These are phyloP conservation scores for Kondoa subrosea DNA, from an alignment of 768 basidiomycete species.

Conservation along the genomic window DNA sequence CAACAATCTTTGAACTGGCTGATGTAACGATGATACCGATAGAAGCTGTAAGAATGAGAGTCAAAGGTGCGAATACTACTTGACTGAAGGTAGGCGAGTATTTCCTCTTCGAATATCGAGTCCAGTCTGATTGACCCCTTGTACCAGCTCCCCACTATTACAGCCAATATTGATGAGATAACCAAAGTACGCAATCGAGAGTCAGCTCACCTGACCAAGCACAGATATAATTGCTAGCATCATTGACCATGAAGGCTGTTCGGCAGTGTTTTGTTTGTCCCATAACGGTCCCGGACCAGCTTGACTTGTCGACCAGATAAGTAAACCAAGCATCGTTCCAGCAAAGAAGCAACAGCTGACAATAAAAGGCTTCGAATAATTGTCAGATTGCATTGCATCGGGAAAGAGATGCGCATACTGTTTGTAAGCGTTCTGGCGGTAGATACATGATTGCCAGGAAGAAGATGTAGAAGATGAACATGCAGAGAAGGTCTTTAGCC, in stretches of 20 bases:
- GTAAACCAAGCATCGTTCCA: not conserved
- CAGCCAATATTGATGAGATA: too few species aligned
- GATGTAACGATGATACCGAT: slow-evolving; percentile 9
- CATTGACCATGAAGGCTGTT: slow-evolving; percentile 15
- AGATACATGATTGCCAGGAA: not conserved
- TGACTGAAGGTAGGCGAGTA: slow-evolving; percentile 14
- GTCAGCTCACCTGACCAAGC: too few species aligned
- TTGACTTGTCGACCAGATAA: slow-evolving; percentile 21
- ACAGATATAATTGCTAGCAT: slow-evolving; percentile 23
- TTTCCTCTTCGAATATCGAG: slow-evolving; percentile 19
- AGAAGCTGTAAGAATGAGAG: slow-evolving; percentile 22
- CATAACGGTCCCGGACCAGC: slow-evolving; percentile 18
- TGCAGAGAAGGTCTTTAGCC: not conserved
- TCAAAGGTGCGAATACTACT: slow-evolving; percentile 24
- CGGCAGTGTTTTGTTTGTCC: slow-evolving; percentile 10
- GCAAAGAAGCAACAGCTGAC: not conserved
- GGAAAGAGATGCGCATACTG: not conserved
- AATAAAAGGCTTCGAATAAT: too few species aligned
- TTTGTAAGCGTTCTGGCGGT: not conserved
- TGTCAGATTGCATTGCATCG: too few species aligned
- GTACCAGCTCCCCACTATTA: slow-evolving; percentile 24
- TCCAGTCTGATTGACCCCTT: slow-evolving; percentile 24
- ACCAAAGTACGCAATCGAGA: too few species aligned
- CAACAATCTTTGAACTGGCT: slow-evolving; percentile 9
- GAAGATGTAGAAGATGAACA: not conserved